phyloP scores from a whole-genome alignment of 352 stramenopile species.

The Elongisporangium undulatum region DNA sequence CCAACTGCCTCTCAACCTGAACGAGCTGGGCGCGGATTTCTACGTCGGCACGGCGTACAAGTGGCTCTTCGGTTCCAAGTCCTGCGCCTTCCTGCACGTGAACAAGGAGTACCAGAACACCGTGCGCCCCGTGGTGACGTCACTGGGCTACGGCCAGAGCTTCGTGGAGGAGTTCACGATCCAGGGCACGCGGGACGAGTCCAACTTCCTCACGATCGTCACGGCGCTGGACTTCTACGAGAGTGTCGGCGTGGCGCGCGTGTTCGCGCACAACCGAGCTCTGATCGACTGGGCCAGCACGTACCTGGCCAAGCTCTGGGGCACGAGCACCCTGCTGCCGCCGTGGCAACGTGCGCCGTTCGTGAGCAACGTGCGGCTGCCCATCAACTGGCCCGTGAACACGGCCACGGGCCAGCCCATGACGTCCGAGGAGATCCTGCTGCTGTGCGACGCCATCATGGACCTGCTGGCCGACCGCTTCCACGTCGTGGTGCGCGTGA shows the following conservation, averaged over 20 bases:
- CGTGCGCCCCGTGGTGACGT: slow-evolving; percentile 77
- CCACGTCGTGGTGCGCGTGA: slow-evolving; percentile 61
- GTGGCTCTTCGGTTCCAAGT: slow-evolving; percentile 86
- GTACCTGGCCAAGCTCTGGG: slow-evolving; percentile 69
- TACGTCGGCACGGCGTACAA: slow-evolving; percentile 85
- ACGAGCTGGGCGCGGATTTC: slow-evolving; percentile 66
- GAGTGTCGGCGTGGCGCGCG: slow-evolving; percentile 65
- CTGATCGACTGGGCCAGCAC: slow-evolving; percentile 80
- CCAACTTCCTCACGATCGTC: slow-evolving; percentile 80
- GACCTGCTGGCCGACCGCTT: slow-evolving; percentile 75
- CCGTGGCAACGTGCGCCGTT: slow-evolving; percentile 80
- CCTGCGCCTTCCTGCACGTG: slow-evolving; percentile 83
- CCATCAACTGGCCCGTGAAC: slow-evolving; percentile 49
- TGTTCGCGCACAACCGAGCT: slow-evolving; percentile 78
- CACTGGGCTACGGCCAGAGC: slow-evolving; percentile 70
- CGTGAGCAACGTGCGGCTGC: slow-evolving; percentile 75
- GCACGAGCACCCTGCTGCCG: slow-evolving; percentile 65
- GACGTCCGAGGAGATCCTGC: slow-evolving; percentile 50
- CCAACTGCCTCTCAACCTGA: slow-evolving; percentile 68
- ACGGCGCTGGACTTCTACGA: slow-evolving; percentile 83
- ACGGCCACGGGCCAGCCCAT: slow-evolving; percentile 38
- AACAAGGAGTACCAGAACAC: slow-evolving; percentile 71
- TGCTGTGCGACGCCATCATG: slow-evolving; percentile 76
- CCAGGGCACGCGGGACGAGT: slow-evolving; percentile 78
- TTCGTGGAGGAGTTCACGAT: slow-evolving; percentile 85